Evolutionary conservation across 495 filamentous ascomycete species (phyloP).

Genomic region (Penicillium argentinense): DNA sequence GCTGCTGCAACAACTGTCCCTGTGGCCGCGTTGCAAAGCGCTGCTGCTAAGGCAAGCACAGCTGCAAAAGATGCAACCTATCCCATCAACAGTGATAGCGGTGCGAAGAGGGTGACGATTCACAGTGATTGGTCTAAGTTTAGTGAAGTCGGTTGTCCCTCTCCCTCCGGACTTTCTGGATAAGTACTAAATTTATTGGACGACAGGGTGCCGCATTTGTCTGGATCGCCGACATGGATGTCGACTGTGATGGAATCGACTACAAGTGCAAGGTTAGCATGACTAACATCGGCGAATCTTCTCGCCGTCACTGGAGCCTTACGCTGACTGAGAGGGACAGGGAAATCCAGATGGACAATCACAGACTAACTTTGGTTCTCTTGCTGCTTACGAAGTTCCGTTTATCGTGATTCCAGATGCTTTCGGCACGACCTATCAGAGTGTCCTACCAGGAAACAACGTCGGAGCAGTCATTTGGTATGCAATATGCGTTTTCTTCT

Average conservation of each 20-base stretch:
- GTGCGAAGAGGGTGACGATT: constrained; percentile 25
- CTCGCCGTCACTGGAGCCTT: too few species aligned
- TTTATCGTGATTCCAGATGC: constrained; percentile 39
- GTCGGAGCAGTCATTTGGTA: constrained; percentile 42
- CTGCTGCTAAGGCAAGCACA: constrained; percentile 23
- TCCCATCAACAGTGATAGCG: constrained; percentile 19
- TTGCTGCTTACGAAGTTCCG: constrained; percentile 40
- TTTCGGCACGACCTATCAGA: constrained; percentile 25
- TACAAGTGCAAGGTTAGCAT: constrained; percentile 31
- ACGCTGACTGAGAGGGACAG: constrained; percentile 11
- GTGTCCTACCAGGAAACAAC: constrained; percentile 33
- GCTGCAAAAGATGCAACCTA: constrained; percentile 28
- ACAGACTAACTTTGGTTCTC: constrained; percentile 36
- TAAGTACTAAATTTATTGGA: neutral
- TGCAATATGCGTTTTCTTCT: neutral
- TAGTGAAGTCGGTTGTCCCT: constrained; percentile 13
- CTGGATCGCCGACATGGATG: constrained; percentile 41
- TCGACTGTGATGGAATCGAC: constrained; percentile 40
- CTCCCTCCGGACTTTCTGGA: neutral
- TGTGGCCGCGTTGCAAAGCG: constrained; percentile 25
- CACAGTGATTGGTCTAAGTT: constrained; percentile 34
- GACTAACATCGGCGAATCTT: too few species aligned
- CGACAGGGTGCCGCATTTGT: constrained; percentile 34
- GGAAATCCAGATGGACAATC: constrained; percentile 35
- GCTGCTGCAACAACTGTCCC: constrained; percentile 25